Evolutionary conservation across 345 rosid genomes (phyloP).

Genomic region (Hypericum perforatum): DNA sequence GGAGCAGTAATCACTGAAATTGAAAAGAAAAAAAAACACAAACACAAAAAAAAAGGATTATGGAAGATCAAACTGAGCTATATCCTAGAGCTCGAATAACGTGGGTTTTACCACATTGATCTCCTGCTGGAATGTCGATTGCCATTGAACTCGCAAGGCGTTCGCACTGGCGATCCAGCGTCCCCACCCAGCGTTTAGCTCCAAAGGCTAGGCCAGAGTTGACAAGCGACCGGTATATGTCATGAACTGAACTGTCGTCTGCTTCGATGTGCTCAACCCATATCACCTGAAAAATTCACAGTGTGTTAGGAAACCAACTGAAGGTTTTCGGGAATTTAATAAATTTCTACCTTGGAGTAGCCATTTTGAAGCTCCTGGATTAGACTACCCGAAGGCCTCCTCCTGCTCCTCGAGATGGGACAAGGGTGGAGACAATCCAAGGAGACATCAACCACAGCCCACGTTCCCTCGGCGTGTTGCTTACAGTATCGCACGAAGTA

Average conservation of each 20-base stretch:
- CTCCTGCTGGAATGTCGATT: constrained; percentile 65
- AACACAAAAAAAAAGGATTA: not conserved
- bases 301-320: too few relatives aligned
- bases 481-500: constrained; percentile 86
- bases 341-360: constrained; percentile 63
- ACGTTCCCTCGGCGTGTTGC: constrained; percentile 60
- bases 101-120: constrained; percentile 42
- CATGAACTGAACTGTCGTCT: constrained; percentile 67
- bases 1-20: constrained; percentile 56
- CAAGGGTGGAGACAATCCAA: constrained; percentile 53
- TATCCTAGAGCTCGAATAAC: not conserved
- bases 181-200: constrained; percentile 86
- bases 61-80: too few relatives aligned
- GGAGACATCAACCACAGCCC: constrained; percentile 97
- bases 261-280: constrained; percentile 90
- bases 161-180: constrained; percentile 80
- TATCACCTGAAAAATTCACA: constrained; percentile 38
- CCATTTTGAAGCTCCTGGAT: constrained; percentile 89
- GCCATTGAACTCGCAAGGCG: constrained; percentile 88
- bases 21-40: not conserved
- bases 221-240: constrained; percentile 49
- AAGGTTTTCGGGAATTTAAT: too few relatives aligned
- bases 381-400: constrained; percentile 91
- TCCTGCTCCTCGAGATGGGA: constrained; percentile 40
- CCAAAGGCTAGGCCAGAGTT: constrained; percentile 71